Percentiles rank a stretch among this genome's conserved stretches.
Evolutionary conservation across 2,329 filamentous ascomycete species (phyloP).

Genomic region (Sclerotinia minor): DNA sequence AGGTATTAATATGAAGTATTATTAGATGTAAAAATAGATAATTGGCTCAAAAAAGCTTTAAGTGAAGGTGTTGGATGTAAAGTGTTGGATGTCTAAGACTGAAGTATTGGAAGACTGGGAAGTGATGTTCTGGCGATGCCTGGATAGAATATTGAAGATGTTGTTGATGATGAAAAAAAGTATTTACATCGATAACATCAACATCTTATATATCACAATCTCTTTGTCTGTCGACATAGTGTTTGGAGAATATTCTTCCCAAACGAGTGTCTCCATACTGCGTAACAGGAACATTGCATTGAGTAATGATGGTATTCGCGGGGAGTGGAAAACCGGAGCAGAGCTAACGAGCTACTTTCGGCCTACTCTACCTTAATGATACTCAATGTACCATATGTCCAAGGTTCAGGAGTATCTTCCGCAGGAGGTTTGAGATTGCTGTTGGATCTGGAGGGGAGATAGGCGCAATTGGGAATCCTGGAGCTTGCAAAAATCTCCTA

Average conservation of each 20-base stretch:
- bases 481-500: slow-evolving; percentile 19
- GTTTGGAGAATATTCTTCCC: slow-evolving; percentile 1
- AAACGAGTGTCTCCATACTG: slow-evolving; percentile 4
- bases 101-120: slow-evolving; percentile 16
- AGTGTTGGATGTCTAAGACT: slow-evolving; percentile 10
- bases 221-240: neutral
- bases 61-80: slow-evolving; percentile 12
- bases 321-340: slow-evolving; percentile 9
- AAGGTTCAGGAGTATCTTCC: neutral
- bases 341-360: slow-evolving; percentile 14
- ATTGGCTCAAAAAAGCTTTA: slow-evolving; percentile 18
- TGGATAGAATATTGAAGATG: slow-evolving; percentile 17
- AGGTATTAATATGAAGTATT: slow-evolving; percentile 17
- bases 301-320: slow-evolving; percentile 2
- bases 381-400: neutral
- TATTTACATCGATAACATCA: slow-evolving; percentile 5
- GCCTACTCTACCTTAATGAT: slow-evolving; percentile 4
- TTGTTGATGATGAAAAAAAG: slow-evolving; percentile 19
- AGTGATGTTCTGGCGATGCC: slow-evolving; percentile 9
- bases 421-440: neutral
- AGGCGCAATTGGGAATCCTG: neutral
- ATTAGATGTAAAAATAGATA: slow-evolving; percentile 1
- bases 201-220: slow-evolving; percentile 15
- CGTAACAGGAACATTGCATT: slow-evolving; percentile 4
- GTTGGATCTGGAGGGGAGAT: slow-evolving; percentile 3